A percentile compares a stretch with the other conserved stretches of the same genome.
phyloP scores from a whole-genome alignment of 768 basidiomycete genomes.

The Russula abietina region DNA sequence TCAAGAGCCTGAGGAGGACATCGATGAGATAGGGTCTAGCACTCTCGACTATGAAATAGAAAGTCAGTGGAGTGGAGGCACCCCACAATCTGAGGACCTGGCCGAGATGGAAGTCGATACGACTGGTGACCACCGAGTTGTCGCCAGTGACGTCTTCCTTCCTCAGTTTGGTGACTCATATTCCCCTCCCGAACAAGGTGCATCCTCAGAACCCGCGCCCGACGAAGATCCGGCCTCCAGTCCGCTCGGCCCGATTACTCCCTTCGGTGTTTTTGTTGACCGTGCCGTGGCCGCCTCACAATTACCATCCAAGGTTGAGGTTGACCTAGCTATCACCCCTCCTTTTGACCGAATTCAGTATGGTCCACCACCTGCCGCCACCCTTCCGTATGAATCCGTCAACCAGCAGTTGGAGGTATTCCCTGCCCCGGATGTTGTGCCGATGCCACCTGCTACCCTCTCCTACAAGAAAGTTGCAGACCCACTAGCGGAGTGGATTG shows the following conservation, averaged over 20 bases:
- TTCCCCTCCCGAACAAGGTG: slow-evolving; percentile 55
- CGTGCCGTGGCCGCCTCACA: slow-evolving; percentile 50
- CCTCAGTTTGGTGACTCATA: slow-evolving; percentile 41
- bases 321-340: slow-evolving; percentile 6
- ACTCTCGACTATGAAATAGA: slow-evolving; percentile 37
- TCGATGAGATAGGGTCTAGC: slow-evolving; percentile 42
- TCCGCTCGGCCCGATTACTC: slow-evolving; percentile 68
- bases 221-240: slow-evolving; percentile 55
- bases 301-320: slow-evolving; percentile 11
- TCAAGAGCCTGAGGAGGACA: slow-evolving; percentile 31
- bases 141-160: background rate
- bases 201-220: slow-evolving; percentile 49
- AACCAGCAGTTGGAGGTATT: slow-evolving; percentile 32
- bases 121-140: slow-evolving; percentile 20
- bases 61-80: slow-evolving; percentile 35
- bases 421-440: slow-evolving; percentile 38
- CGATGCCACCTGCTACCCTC: slow-evolving; percentile 45
- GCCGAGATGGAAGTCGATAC: slow-evolving; percentile 33
- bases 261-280: slow-evolving; percentile 72
- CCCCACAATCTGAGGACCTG: slow-evolving; percentile 28
- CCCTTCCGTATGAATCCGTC: slow-evolving; percentile 25
- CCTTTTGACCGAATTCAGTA: slow-evolving; percentile 25
- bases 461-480: slow-evolving; percentile 70
- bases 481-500: slow-evolving; percentile 74
- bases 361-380: slow-evolving; percentile 25